Base-by-base conservation (phyloP, 2,329 filamentous ascomycete species). In the Cucurbitaria berberidis region DNA sequence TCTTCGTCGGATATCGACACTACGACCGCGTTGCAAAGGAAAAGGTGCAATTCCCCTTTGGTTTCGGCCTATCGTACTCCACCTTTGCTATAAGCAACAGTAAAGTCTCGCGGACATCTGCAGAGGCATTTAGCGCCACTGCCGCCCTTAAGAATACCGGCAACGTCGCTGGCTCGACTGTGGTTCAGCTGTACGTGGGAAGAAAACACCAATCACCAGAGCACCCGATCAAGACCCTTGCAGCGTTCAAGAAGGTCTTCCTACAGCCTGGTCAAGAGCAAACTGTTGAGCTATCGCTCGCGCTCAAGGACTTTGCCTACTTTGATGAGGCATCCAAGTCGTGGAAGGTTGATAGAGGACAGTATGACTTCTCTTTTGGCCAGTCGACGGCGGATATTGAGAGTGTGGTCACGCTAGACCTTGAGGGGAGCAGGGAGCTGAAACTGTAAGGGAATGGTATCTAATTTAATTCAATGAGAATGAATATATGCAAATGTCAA, bases 221-320 rank as follows among this genome's bases (percentile, higher is more conserved):
- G 11, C 78, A 88, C 40, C 87, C 87, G 0, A 81, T 85, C 56
- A 89, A 90, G 75, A 87, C 89, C 69, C 78, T 90, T 3, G 84
- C 83, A 8, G 86, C 86, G 0, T 90, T 90, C 64, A 81, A 83
- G 56, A 90, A 89, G 73, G 81, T 89, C 0, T 79, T 75, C 44
- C 72, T 90, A 3, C 78, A 83, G 39, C 76, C 81, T 1, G 85
- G 84, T 3, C 81, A 88, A 74, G 80, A 76, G 39, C 81, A 84
- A 75, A 77, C 62, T 6, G 84, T 86, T 1, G 76, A 80, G n/a
- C 78, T 92, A 7, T 29, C 51, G 3, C 44, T 72, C 13, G 34
- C 43, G 16, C 41, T 56, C 4, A 66, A 55, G 26, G 69, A 73
- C 36, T 69, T 74, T 52, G 70, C 70, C 2, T 73, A 67, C 49